Evolutionary conservation across 352 stramenopile genomes (phyloP).

Genomic region (Saprolegnia diclina): DNA sequence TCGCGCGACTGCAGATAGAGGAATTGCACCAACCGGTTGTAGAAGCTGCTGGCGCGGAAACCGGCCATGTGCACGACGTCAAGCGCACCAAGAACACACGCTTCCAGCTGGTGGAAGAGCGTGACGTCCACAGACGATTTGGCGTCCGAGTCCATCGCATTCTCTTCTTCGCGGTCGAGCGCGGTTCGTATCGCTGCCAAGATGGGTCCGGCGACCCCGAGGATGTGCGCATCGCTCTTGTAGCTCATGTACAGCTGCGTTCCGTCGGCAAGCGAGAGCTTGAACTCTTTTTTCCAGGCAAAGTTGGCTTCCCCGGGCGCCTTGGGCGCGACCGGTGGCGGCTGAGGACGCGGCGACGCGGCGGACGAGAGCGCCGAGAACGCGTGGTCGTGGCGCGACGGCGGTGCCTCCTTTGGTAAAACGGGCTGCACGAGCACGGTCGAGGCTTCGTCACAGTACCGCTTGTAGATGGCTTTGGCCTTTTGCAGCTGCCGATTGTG

Average conservation of each 20-base stretch:
- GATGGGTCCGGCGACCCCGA: slow-evolving; percentile 13
- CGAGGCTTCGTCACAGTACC: background rate
- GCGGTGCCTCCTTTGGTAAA: background rate
- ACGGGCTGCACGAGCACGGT: background rate
- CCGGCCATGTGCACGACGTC: slow-evolving; percentile 57
- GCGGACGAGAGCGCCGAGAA: slow-evolving; percentile 17
- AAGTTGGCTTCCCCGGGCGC: slow-evolving; percentile 21
- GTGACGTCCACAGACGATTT: slow-evolving; percentile 44
- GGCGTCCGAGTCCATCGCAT: slow-evolving; percentile 40
- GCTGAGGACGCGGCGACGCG: background rate
- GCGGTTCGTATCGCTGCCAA: slow-evolving; percentile 35
- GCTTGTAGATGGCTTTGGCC: slow-evolving; percentile 28
- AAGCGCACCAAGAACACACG: slow-evolving; percentile 59
- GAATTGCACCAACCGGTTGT: slow-evolving; percentile 85
- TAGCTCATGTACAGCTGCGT: slow-evolving; percentile 11
- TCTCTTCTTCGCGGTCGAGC: slow-evolving; percentile 5
- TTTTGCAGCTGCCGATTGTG: slow-evolving; percentile 44
- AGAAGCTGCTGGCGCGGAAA: slow-evolving; percentile 76
- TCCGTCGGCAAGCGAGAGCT: background rate
- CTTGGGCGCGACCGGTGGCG: background rate
- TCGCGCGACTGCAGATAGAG: slow-evolving; percentile 85
- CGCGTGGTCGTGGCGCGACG: background rate
- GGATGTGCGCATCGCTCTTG: slow-evolving; percentile 12
- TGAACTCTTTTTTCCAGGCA: slow-evolving; percentile 21
- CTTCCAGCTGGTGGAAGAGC: slow-evolving; percentile 72